Base-by-base conservation (phyloP, 306 rosid genomes). In the Rubus parviflorus region DNA sequence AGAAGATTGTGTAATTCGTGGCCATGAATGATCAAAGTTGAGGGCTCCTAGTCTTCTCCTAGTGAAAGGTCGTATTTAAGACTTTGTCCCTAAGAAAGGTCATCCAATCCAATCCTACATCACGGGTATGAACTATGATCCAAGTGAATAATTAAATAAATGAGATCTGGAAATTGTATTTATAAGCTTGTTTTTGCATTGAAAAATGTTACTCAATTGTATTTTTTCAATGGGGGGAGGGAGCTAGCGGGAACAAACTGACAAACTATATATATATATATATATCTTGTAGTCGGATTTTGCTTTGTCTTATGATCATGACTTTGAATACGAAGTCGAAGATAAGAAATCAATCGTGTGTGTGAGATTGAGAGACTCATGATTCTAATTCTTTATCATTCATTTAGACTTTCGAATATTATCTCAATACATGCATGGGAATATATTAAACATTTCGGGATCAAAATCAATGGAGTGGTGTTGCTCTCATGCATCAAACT, bases 11-110 rank as follows among this genome's bases (percentile, higher is more conserved):
- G 48, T 45, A n/a, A n/a, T 45, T 45, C 48, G 77, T 71, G 73
- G 81, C 22, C 30, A 9, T 70, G 80, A 9, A 45, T 45, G 54
- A 49, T 11, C 9, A 19, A 14, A n/a, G n/a, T n/a, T n/a, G n/a
- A n/a, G n/a, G 46, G 8, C 7, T 42, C 46, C 7, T 42, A 5
- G 46, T 42, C 45, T 30, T 41, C 62, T 30, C 61, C 78, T 56
- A 51, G 73, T 67, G 85, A 82, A 70, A 70, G 63, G 22, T 57
- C 48, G 6, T 25, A 49, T 73, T 20, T n/a, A 19, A 49, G 42
- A 16, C 6, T 74, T 30, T 56, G 73, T 68, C 72, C 43, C 53
- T 9, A 6, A 40, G 12, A 68, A 52, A 40, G 80, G 83, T 16
- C 57, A 25, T 57, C 35, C 7, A 0, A 20, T 57, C 63, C 37